Conservation (phyloP, 371 early-diverging fungal species). For the Globomyces sp. region DNA sequence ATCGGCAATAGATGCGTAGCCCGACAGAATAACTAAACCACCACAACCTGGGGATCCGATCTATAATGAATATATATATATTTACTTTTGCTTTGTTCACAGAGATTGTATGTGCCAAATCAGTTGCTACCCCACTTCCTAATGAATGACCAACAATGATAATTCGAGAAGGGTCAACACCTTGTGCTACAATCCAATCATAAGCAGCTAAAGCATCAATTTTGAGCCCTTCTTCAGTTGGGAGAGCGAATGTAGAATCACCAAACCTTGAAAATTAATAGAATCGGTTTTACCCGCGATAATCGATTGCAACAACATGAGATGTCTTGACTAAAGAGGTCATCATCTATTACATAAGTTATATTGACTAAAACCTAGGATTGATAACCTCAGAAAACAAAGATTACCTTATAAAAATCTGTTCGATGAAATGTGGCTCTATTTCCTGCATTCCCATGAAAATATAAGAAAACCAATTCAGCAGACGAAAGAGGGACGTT, state of each 20-base stretch:
- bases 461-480: conserved; percentile 41
- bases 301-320: conserved; percentile 46
- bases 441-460: conserved; percentile 54
- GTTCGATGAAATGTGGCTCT: conserved; percentile 36
- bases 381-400: neutral
- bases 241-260: conserved; percentile 35
- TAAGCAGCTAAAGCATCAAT: conserved; percentile 42
- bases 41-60: conserved; percentile 26
- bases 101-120: conserved; percentile 32
- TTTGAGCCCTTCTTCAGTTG: conserved; percentile 35
- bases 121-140: conserved; percentile 49
- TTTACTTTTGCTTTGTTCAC: conserved; percentile 1
- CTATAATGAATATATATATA: neutral
- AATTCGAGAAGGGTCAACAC: conserved; percentile 28
- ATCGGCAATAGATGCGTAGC: conserved; percentile 46
- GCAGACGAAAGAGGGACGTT: conserved; percentile 10
- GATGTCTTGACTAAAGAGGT: conserved; percentile 17
- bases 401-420: conserved; percentile 35
- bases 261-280: conserved; percentile 26
- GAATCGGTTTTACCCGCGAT: conserved; percentile 31
- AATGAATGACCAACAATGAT: conserved; percentile 48
- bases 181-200: conserved; percentile 35
- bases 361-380: too few species aligned
- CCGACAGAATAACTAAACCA: conserved; percentile 44
- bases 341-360: conserved; percentile 15